These are phyloP conservation scores for Cutaneotrichosporon arboriforme DNA, from an alignment of 1,284 basidiomycete species.

Conservation along the genomic window DNA sequence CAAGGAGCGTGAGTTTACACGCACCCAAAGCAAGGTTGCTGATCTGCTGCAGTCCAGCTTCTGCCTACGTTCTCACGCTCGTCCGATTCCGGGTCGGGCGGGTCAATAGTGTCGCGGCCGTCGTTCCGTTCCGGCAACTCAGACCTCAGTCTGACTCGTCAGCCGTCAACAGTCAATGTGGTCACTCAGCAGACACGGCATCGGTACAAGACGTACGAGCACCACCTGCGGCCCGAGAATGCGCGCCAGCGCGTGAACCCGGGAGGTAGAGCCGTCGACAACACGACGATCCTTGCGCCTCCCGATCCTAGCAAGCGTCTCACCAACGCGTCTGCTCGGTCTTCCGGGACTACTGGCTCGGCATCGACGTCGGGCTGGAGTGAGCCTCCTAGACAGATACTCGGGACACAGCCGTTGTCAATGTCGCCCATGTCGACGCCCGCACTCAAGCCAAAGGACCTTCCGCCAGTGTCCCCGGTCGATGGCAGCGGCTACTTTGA, in stretches of 20 bases:
- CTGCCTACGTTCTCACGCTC: constrained; percentile 23
- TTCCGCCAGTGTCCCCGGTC: not conserved
- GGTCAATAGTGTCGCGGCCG: constrained; percentile 4
- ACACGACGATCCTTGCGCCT: not conserved
- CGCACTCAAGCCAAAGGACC: not conserved
- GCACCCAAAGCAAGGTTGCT: not conserved
- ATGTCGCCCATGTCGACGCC: not conserved
- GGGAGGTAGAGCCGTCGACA: not conserved
- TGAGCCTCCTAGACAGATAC: not conserved
- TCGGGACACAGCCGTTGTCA: not conserved
- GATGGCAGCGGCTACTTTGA: not conserved
- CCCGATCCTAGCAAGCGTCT: not conserved
- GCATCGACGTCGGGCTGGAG: no score
- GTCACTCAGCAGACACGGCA: constrained; percentile 16
- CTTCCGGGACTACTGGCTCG: not conserved
- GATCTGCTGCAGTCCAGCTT: constrained; percentile 18
- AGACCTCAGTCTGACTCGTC: constrained; percentile 1
- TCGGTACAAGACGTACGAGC: constrained; percentile 28
- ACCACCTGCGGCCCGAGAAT: constrained; percentile 25
- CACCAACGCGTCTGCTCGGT: not conserved
- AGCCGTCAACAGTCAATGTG: constrained; percentile 6
- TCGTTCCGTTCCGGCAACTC: constrained; percentile 4
- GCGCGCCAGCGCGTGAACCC: not conserved
- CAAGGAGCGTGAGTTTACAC: constrained; percentile 24
- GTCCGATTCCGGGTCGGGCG: constrained; percentile 9